These are phyloP conservation scores for Rhynchosporium secalis DNA, from an alignment of 2,329 filamentous ascomycete genomes.

Conservation along the genomic window DNA sequence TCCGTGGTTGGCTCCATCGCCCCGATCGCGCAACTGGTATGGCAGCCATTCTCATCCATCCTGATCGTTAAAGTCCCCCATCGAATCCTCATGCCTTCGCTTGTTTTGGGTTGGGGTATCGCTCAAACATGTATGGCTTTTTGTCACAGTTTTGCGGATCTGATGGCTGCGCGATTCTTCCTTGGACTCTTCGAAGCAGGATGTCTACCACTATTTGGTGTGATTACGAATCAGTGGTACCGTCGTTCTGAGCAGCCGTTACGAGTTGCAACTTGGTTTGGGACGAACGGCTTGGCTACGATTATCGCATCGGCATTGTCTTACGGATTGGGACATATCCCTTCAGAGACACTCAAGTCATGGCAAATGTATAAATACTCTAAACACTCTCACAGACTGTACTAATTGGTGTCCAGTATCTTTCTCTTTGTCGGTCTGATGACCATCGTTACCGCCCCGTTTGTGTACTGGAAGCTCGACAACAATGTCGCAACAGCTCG, in stretches of 20 bases:
- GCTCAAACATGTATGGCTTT: conserved; percentile 50
- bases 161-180: conserved; percentile 81
- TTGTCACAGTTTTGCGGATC: conserved; percentile 64
- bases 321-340: conserved; percentile 43
- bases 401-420: conserved; percentile 54
- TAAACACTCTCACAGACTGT: conserved; percentile 50
- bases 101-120: conserved; percentile 51
- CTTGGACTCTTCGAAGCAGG: conserved; percentile 74
- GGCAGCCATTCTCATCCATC: conserved; percentile 60
- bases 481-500: conserved; percentile 52
- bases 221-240: conserved; percentile 45
- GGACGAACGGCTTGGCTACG: conserved; percentile 38
- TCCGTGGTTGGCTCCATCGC: conserved; percentile 56
- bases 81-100: conserved; percentile 55
- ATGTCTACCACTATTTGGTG: conserved; percentile 42
- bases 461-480: conserved; percentile 61
- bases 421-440: conserved; percentile 64
- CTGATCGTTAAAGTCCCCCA: conserved; percentile 63
- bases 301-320: conserved; percentile 39
- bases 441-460: conserved; percentile 57
- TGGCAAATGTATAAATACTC: conserved; percentile 36
- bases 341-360: conserved; percentile 46
- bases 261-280: conserved; percentile 41
- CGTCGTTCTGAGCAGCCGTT: conserved; percentile 43
- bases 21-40: conserved; percentile 59